These are phyloP conservation scores for Rhizopogon sp. DNA, from an alignment of 768 basidiomycete genomes.

Conservation along the genomic window DNA sequence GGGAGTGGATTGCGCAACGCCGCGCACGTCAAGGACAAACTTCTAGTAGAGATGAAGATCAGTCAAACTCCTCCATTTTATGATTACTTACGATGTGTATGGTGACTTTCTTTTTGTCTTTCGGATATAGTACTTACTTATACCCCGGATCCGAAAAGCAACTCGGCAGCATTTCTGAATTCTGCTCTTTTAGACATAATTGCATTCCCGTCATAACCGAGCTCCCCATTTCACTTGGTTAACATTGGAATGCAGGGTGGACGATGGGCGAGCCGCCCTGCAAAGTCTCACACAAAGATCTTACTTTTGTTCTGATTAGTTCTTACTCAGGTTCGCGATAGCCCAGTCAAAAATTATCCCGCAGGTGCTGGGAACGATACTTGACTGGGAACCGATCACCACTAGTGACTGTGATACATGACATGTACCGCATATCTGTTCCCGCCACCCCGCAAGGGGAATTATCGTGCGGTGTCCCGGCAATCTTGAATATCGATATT, in stretches of 20 bases:
- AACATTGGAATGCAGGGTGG: not conserved
- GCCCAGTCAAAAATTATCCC: not conserved
- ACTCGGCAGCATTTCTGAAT: not conserved
- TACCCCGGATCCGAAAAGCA: not conserved
- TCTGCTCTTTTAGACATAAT: not conserved
- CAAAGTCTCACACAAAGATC: not conserved
- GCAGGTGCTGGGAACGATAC: not conserved
- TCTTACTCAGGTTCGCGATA: not conserved
- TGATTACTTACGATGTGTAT: not conserved
- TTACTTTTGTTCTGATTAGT: not conserved
- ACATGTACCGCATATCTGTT: not conserved
- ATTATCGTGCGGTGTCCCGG: not conserved
- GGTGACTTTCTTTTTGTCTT: not conserved
- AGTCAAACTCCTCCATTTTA: not conserved
- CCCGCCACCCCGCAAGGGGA: not conserved
- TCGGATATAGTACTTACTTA: not conserved
- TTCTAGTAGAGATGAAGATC: not conserved
- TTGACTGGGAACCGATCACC: too few relatives aligned
- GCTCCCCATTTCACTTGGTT: too few relatives aligned
- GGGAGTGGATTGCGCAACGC: conserved; percentile 53
- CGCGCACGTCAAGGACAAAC: conserved; percentile 19
- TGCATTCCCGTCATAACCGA: too few relatives aligned
- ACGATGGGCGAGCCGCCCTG: not conserved
- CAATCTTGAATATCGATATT: not conserved
- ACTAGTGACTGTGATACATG: not conserved